Conservation (phyloP, 2,329 filamentous ascomycete genomes). For the Rhinocladiella similis region DNA sequence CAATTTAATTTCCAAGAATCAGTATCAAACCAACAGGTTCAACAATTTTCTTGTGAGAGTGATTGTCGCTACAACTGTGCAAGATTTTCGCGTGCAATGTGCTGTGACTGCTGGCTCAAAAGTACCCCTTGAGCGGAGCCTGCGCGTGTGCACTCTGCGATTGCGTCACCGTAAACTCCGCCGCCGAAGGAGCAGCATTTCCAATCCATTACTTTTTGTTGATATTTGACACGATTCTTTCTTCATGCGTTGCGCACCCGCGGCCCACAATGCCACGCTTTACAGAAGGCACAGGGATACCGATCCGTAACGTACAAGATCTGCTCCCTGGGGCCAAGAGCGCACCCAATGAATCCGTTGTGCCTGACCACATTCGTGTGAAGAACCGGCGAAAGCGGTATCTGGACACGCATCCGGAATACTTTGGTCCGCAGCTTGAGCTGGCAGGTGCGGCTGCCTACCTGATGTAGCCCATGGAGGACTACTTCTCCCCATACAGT, state of each 20-base stretch:
- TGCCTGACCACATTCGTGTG: conserved; percentile 48
- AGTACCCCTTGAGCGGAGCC: too few relatives aligned
- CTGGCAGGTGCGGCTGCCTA: conserved; percentile 54
- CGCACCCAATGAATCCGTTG: conserved; percentile 5
- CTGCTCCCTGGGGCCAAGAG: conserved; percentile 13
- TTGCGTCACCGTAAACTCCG: too few relatives aligned
- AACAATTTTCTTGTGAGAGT: too few relatives aligned
- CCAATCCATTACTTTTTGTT: too few relatives aligned
- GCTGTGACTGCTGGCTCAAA: too few relatives aligned
- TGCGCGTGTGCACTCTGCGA: too few relatives aligned
- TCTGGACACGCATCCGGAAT: conserved; percentile 69
- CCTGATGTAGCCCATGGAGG: not conserved
- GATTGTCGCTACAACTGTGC: too few relatives aligned
- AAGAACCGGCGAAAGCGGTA: conserved; percentile 80
- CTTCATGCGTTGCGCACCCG: not conserved
- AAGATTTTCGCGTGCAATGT: too few relatives aligned
- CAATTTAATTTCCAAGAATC: too few relatives aligned
- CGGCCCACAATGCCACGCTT: conserved; percentile 16
- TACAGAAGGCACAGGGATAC: conserved; percentile 17
- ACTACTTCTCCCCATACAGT: conserved; percentile 6
- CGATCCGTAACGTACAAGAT: conserved; percentile 12
- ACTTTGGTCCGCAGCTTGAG: conserved; percentile 65
- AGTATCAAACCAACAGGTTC: too few relatives aligned
- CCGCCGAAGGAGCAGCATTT: too few relatives aligned
- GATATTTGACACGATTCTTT: too few relatives aligned